Conservation (phyloP, 73 alveolate genomes). For the Halteria grandinella region DNA sequence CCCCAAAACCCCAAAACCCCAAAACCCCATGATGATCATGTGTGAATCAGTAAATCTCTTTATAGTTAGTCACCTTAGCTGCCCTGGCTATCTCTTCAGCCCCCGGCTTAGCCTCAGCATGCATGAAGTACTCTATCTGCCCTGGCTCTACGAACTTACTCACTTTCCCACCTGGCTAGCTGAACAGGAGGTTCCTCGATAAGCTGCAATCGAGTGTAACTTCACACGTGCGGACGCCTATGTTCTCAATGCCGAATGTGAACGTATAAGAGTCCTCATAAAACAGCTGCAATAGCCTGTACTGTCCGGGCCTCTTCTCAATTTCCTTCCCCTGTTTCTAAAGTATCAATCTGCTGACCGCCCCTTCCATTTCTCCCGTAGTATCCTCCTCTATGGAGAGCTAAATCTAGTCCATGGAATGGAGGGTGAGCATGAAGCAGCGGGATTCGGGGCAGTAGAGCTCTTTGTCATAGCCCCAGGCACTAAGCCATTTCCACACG, state of each 20-base stretch:
- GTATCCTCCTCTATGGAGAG: too few species aligned
- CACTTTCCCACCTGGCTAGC: slow-evolving; percentile 27
- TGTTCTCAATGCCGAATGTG: slow-evolving; percentile 50
- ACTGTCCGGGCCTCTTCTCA: slow-evolving; percentile 27
- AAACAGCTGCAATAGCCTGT: slow-evolving; percentile 29
- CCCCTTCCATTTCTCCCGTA: too few species aligned
- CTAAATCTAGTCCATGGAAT: too few species aligned
- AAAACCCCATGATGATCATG: not conserved
- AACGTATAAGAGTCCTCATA: slow-evolving; percentile 38
- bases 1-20: too few species aligned
- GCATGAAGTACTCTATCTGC: slow-evolving; percentile 25
- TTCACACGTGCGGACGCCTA: not conserved
- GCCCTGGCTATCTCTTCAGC: slow-evolving; percentile 54
- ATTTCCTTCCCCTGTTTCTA: slow-evolving; percentile 23
- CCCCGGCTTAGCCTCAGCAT: slow-evolving; percentile 62
- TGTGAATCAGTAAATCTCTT: slow-evolving; percentile 24
- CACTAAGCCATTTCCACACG: slow-evolving; percentile 58
- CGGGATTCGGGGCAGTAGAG: slow-evolving; percentile 69
- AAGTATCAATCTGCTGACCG: slow-evolving; percentile 33
- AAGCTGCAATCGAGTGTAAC: slow-evolving; percentile 28
- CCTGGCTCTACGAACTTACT: slow-evolving; percentile 40
- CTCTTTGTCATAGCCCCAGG: slow-evolving; percentile 75
- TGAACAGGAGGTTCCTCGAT: slow-evolving; percentile 30
- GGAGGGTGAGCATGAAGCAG: slow-evolving; percentile 74
- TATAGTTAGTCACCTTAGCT: not conserved